Evolutionary conservation across 129 eudicot genomes (phyloP).

Genomic region (Sambucus nigra): DNA sequence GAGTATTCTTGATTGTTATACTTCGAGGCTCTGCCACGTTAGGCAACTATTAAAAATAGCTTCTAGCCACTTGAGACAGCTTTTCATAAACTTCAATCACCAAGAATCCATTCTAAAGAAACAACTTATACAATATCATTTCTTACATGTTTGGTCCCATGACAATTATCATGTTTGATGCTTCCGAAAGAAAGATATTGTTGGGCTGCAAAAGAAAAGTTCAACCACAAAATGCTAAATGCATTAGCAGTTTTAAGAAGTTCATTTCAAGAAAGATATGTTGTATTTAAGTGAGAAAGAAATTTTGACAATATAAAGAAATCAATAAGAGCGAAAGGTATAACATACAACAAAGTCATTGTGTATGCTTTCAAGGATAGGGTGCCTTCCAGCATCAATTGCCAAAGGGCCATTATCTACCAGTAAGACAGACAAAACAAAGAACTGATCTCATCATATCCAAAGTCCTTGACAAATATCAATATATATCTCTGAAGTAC

Average conservation of each 20-base stretch:
- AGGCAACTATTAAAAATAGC: slow-evolving; percentile 6
- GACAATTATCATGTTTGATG: slow-evolving; percentile 89
- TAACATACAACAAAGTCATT: slow-evolving; percentile 77
- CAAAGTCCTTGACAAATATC: slow-evolving; percentile 5
- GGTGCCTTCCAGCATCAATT: slow-evolving; percentile 94
- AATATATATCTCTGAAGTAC: slow-evolving; percentile 9
- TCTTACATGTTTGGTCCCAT: slow-evolving; percentile 98
- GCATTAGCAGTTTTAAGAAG: slow-evolving; percentile 12
- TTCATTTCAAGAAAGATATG: slow-evolving; percentile 1
- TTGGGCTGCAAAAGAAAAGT: slow-evolving; percentile 63
- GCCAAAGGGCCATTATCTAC: slow-evolving; percentile 95
- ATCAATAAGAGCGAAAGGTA: slow-evolving; percentile 12
- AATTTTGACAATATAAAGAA: too few species aligned
- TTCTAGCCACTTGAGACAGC: slow-evolving; percentile 3
- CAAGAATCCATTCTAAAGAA: slow-evolving; percentile 4
- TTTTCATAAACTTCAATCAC: background rate
- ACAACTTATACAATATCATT: slow-evolving; percentile 4
- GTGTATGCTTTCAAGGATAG: slow-evolving; percentile 87
- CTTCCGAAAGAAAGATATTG: slow-evolving; percentile 89
- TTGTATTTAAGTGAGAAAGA: slow-evolving; percentile 3
- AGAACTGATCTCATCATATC: slow-evolving; percentile 5
- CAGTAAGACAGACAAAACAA: slow-evolving; percentile 7
- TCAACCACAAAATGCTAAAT: slow-evolving; percentile 11
- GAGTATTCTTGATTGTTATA: background rate
- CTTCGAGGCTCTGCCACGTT: background rate